Evolutionary conservation across 768 basidiomycete species (phyloP).

Genomic region (Panaeolus papilionaceus): DNA sequence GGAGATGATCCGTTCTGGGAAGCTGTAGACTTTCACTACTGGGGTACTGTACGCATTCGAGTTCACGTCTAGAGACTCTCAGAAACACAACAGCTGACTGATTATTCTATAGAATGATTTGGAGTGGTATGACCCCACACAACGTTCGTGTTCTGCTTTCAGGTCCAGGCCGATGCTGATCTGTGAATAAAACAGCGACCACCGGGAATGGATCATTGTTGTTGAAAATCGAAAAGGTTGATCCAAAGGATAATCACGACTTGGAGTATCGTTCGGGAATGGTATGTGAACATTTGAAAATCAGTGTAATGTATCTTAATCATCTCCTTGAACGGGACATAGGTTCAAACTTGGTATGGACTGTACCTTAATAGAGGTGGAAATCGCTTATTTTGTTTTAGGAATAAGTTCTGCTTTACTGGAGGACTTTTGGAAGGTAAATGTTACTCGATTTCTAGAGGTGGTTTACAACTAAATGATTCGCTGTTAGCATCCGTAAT

Average conservation of each 20-base stretch:
- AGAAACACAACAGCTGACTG: not conserved
- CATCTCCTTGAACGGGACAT: not conserved
- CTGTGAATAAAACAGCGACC: slow-evolving; percentile 42
- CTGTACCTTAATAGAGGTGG: not conserved
- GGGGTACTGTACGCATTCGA: slow-evolving; percentile 51
- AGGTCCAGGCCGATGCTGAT: not conserved
- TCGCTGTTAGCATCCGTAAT: not conserved
- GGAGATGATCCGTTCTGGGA: slow-evolving; percentile 74
- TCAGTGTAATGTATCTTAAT: not conserved
- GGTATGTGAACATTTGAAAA: slow-evolving; percentile 40
- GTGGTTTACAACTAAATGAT: not conserved
- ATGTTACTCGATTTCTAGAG: slow-evolving; percentile 17
- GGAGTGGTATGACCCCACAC: slow-evolving; percentile 81
- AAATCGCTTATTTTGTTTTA: not conserved
- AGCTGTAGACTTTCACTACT: slow-evolving; percentile 70
- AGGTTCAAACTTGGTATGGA: slow-evolving; percentile 43
- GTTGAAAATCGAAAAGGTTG: slow-evolving; percentile 66
- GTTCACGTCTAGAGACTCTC: not conserved
- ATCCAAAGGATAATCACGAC: slow-evolving; percentile 57
- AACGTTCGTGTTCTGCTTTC: slow-evolving; percentile 32
- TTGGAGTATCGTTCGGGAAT: slow-evolving; percentile 66
- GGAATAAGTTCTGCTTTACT: slow-evolving; percentile 79
- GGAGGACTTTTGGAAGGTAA: slow-evolving; percentile 69
- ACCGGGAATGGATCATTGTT: slow-evolving; percentile 75
- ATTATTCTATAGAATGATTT: slow-evolving; percentile 52